Conservation (phyloP, 305 asterid genomes). For the Fraxinus sp. region DNA sequence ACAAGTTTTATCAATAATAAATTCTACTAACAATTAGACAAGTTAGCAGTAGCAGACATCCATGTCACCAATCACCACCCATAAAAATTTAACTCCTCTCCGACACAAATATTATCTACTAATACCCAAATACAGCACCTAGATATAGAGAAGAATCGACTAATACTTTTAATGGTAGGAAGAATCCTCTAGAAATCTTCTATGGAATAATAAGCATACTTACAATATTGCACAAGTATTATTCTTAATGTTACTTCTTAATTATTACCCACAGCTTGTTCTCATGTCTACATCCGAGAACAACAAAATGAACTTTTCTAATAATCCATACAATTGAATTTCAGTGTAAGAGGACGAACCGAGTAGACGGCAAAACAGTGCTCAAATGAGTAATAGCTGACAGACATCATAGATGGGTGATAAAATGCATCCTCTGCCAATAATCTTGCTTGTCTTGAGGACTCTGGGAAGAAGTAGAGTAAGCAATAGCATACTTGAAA, state of each 20-base stretch:
- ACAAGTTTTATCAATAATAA: background rate
- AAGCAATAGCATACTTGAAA: conserved; percentile 23
- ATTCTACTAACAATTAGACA: background rate
- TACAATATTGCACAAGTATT: background rate
- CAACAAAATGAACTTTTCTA: background rate
- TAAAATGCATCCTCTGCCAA: conserved; percentile 95
- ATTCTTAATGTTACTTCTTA: background rate
- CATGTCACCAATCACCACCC: background rate
- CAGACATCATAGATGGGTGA: conserved; percentile 98
- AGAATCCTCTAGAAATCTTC: too few species aligned
- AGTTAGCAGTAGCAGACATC: background rate
- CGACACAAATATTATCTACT: background rate
- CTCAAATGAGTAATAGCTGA: conserved; percentile 95
- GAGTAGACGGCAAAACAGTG: conserved; percentile 97
- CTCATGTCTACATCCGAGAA: background rate
- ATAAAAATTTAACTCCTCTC: background rate
- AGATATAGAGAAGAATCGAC: background rate
- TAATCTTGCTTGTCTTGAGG: conserved; percentile 80
- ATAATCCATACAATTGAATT: conserved; percentile 5
- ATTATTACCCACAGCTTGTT: background rate
- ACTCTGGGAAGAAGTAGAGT: conserved; percentile 42
- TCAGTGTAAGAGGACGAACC: conserved; percentile 47
- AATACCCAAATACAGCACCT: background rate
- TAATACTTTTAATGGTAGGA: background rate
- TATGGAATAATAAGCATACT: background rate